Evolutionary conservation across 768 basidiomycete species (phyloP), one percentile per base, ranked within the genome.

Genomic region (Rickenella mellea): DNA sequence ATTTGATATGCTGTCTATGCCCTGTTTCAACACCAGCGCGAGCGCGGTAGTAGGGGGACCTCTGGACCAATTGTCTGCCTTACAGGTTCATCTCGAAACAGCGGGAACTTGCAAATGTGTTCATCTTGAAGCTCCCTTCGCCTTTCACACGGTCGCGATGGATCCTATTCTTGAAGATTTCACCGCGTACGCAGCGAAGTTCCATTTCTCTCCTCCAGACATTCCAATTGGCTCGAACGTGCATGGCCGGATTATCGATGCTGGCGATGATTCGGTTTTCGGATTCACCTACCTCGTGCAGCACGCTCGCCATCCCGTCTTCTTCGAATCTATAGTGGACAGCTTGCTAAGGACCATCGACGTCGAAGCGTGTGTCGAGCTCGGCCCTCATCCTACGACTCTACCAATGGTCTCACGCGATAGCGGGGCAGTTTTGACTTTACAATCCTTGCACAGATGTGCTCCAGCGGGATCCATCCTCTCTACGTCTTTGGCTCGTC

Each of bases 111-210:
- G n/a, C n/a, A 71, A 68, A 50, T 66, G 55, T 29, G 55, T 64
- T 12, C 50, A 69, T 31, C 63, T 86, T 2, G 48, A 63, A 5
- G 73, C 80, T 7, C 74, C 75, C 1, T 80, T 74, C 45, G 83
- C 73, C 2, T 82, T 74, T 51, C 84, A 87, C 58, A 80, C 76
- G 32, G 43, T 62, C n/a, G 73, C 76, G 2, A 81, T 86, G 82
- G 54, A 57, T 5, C 72, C 79, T 0, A 50, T 83, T 9, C 46
- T 76, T 11, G 60, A 66, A n/a, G 71, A 71, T 35, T 67, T 85
- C 24, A 59, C 55, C 27, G 48, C 48, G 0, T 47, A 76, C 4
- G 67, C 70, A 9, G 52, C 50, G 8, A 55, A 51, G 5, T 50
- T 75, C 27, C 52, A 55, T 0, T 48, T 76, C 29, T 58, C 54